These are phyloP conservation scores for Beauveria sp. DNA, from an alignment of 2,329 filamentous ascomycete species.

Conservation along the genomic window DNA sequence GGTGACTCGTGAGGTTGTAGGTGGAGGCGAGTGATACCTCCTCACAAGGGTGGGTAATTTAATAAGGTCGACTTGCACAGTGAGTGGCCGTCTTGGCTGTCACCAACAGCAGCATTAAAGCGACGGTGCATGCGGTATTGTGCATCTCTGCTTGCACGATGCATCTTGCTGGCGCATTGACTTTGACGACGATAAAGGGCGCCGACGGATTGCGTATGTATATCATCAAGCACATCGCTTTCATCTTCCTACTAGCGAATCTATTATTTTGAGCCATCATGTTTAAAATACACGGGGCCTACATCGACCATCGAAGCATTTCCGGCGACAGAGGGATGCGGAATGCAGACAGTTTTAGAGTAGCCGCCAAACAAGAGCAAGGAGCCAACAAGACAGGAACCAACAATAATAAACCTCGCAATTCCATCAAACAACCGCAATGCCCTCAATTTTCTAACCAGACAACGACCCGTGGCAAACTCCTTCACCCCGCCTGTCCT, in stretches of 20 bases:
- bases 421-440: neutral
- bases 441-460: constrained; percentile 2
- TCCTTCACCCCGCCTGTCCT: constrained; percentile 13
- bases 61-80: no score
- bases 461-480: constrained; percentile 14
- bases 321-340: neutral
- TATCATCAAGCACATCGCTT: constrained; percentile 1
- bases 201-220: neutral
- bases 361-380: neutral
- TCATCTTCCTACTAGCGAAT: neutral
- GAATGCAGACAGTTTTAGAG: neutral
- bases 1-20: neutral
- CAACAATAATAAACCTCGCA: constrained; percentile 2
- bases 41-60: no score
- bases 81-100: no score
- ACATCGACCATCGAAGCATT: neutral
- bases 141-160: no score
- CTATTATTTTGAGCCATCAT: constrained; percentile 4
- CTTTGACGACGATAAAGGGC: neutral
- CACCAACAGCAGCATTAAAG: no score
- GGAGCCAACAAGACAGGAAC: constrained; percentile 9
- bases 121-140: no score
- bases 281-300: constrained; percentile 4
- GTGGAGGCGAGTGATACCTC: neutral
- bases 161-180: no score